Evolutionary conservation across 345 rosid species (phyloP).

Genomic region (Eucalyptus leucophloia): DNA sequence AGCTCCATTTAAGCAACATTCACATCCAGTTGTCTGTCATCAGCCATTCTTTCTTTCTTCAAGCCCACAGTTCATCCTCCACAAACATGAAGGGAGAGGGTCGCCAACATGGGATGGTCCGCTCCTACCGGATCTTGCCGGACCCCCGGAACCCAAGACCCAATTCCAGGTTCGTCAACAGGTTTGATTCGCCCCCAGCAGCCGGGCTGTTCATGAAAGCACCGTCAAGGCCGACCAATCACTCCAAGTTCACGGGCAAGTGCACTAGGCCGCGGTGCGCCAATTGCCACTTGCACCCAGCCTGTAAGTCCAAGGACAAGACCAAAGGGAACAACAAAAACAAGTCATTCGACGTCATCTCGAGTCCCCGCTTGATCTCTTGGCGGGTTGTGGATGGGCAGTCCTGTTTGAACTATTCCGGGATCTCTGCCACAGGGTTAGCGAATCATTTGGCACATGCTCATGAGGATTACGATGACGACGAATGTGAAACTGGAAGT

Average conservation of each 20-base stretch:
- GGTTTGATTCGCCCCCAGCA: slow-evolving; percentile 20
- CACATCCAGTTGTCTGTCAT: not conserved
- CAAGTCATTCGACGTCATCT: slow-evolving; percentile 24
- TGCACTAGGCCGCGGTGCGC: slow-evolving; percentile 29
- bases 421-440: slow-evolving; percentile 39
- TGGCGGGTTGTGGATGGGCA: slow-evolving; percentile 27
- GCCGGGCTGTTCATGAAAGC: slow-evolving; percentile 28
- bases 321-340: slow-evolving; percentile 45
- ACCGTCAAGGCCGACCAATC: slow-evolving; percentile 36
- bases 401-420: slow-evolving; percentile 8
- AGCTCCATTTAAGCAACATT: not conserved
- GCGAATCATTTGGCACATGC: slow-evolving; percentile 23
- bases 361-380: slow-evolving; percentile 13
- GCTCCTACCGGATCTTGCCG: slow-evolving; percentile 35
- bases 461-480: not conserved
- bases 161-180: slow-evolving; percentile 7
- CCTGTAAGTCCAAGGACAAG: slow-evolving; percentile 38
- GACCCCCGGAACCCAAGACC: slow-evolving; percentile 29
- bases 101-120: slow-evolving; percentile 59
- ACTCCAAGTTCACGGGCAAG: slow-evolving; percentile 65
- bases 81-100: slow-evolving; percentile 55
- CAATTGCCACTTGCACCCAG: slow-evolving; percentile 30
- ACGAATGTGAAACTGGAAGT: not conserved
- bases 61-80: not conserved
- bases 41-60: not conserved